Base-by-base conservation (phyloP, 345 rosid species). In the Raphanus raphanistrum region DNA sequence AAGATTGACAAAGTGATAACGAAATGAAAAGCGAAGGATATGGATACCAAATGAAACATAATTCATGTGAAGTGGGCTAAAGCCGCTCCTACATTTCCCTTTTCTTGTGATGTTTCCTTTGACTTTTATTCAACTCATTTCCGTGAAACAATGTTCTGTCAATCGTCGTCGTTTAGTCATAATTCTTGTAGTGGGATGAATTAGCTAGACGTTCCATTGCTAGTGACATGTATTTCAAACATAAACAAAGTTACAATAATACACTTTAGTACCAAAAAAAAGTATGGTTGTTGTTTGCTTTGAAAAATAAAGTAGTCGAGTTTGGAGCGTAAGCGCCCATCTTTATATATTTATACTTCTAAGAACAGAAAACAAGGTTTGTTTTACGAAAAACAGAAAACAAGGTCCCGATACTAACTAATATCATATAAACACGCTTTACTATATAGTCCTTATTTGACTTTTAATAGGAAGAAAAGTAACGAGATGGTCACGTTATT, bases 301-400 rank as follows among this genome's bases (percentile, higher is more conserved):
- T 69, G 70, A 76, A 76, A 48, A 50, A 10, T 9, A 76, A 32
- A 76, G 74, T 50, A 9, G 45, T 45, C 63, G 74, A 61, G 64
- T 63, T 26, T 63, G 80, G 80, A 71, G 80, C 76, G 80, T 70
- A 35, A 33, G 63, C 36, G 63, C 57, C 63, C 69, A 68, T 61
- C 68, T 50, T 48, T 29, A 4, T 17, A 67, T n/a, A 31, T 60
- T 28, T 41, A 0, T 38, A 67, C 16, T 62, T 28, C 29, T 28
- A 28, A 28, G 1, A 28, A 28, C 50, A 62, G 5, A 52, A 35
- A 54, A 54, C 12, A 62, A 62, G 58, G 66, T 63, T n/a, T n/a
- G n/a, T n/a, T n/a, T n/a, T n/a, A n/a, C n/a, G n/a, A n/a, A n/a
- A n/a, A 28, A 28, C 50, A 62, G 5, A 52, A 35, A 54, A 54